These are phyloP conservation scores for Peniophora sp. DNA, from an alignment of 1,284 basidiomycete species.

Conservation along the genomic window DNA sequence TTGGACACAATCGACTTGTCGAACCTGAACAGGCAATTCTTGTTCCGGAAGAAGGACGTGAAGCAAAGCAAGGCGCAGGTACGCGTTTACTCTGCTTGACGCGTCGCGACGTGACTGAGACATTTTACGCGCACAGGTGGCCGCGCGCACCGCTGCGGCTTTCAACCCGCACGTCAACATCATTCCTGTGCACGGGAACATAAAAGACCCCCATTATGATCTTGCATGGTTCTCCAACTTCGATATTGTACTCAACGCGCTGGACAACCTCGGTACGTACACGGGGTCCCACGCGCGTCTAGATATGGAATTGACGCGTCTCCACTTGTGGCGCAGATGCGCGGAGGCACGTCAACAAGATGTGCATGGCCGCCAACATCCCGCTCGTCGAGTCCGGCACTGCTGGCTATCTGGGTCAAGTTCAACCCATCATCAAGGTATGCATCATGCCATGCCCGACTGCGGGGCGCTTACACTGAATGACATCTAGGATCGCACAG, in stretches of 20 bases:
- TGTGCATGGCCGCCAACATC: conserved; percentile 89
- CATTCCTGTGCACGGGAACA: conserved; percentile 88
- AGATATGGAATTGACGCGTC: background rate
- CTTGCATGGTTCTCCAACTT: conserved; percentile 86
- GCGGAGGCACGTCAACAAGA: conserved; percentile 89
- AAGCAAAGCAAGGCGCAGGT: conserved; percentile 94
- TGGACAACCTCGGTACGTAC: conserved; percentile 85
- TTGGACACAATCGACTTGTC: conserved; percentile 98
- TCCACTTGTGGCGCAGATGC: conserved; percentile 48
- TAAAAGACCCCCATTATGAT: conserved; percentile 91
- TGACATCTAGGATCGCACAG: conserved; percentile 66
- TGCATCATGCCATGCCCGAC: conserved; percentile 6
- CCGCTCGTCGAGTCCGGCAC: conserved; percentile 96
- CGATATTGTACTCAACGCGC: conserved; percentile 90
- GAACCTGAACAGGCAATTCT: conserved; percentile 95
- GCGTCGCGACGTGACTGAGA: conserved; percentile 4
- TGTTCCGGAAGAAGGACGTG: conserved; percentile 96
- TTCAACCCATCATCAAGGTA: conserved; percentile 71
- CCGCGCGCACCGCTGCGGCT: conserved; percentile 78
- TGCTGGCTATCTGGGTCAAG: conserved; percentile 88
- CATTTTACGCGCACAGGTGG: conserved; percentile 46
- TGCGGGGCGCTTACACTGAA: background rate
- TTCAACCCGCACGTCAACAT: conserved; percentile 94
- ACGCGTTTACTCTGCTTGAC: background rate
- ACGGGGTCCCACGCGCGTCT: background rate